These are phyloP conservation scores for Eutrema salsugineum DNA, from an alignment of 441 rosid species.

Conservation along the genomic window DNA sequence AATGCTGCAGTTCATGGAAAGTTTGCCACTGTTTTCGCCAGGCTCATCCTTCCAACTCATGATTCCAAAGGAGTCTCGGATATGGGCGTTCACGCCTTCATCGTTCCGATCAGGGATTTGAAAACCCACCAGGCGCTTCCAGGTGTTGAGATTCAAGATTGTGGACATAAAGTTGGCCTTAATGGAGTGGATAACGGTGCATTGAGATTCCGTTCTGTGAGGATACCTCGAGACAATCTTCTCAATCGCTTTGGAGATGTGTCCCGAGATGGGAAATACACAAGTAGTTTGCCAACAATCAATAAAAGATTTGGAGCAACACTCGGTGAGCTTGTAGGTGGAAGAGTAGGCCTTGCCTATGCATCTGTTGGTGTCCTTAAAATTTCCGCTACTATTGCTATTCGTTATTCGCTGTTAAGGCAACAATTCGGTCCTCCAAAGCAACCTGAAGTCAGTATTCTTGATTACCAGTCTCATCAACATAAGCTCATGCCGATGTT, in stretches of 20 bases:
- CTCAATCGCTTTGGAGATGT: constrained; percentile 98
- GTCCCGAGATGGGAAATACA: constrained; percentile 88
- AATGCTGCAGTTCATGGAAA: constrained; percentile 99
- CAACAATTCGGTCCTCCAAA: constrained; percentile 97
- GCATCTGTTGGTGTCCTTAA: constrained; percentile 86
- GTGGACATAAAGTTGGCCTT: constrained; percentile 93
- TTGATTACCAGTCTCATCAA: constrained; percentile 98
- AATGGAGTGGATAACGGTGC: constrained; percentile 99
- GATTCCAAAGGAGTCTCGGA: constrained; percentile 67
- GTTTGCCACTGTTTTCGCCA: constrained; percentile 96
- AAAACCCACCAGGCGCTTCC: constrained; percentile 79
- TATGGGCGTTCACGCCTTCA: constrained; percentile 98
- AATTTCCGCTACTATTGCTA: constrained; percentile 78
- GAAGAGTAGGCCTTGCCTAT: constrained; percentile 91
- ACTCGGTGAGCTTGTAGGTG: constrained; percentile 97
- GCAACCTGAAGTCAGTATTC: constrained; percentile 95
- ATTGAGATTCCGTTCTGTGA: constrained; percentile 73
- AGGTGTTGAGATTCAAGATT: constrained; percentile 87
- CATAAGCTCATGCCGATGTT: constrained; percentile 99
- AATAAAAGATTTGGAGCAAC: constrained; percentile 94
- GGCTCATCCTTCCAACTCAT: constrained; percentile 75
- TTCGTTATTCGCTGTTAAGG: constrained; percentile 81
- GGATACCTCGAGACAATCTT: constrained; percentile 94
- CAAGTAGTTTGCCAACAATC: constrained; percentile 86
- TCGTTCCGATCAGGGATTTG: constrained; percentile 89